Evolutionary conservation across 169 alveolate species (phyloP), one percentile per base, ranked within the genome.

Genomic region (Theileria annulata): DNA sequence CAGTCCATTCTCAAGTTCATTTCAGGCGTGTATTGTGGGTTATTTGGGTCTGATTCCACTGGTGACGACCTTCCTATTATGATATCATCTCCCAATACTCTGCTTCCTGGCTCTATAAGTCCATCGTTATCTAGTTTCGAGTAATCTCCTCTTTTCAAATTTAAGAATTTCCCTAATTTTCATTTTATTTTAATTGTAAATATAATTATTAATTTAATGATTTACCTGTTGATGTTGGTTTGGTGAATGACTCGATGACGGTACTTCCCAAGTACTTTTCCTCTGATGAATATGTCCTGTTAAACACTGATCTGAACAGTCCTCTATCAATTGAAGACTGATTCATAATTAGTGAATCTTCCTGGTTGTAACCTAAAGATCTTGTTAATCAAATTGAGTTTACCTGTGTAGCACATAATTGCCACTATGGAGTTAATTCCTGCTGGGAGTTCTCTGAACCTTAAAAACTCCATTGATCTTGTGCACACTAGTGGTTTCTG

Each of bases 401-500:
- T 56, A 6, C 99, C 99, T 17, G 99, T 96, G 92, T 97, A 98
- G 77, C 99, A 97, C 93, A 98, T 97, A 56, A 98, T 97, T 0
- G 99, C 99, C 1, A 97, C 99, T 60, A 97, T 94, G 21, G 99
- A 97, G 89, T 98, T 98, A 76, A 95, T 97, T 30, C 99, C 99
- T 6, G 99, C 99, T 2, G 99, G 99, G 23, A 99, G 95, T 80
- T 98, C 99, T 72, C 99, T 93, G 85, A 98, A 98, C 62, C 98
- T 95, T 77, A 99, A 92, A 77, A 96, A 98, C 85, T 98, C 99
- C 98, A 97, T 96, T 35, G 99, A 96, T 54, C 98, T 93, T 0
- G 99, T 98, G 60, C 98, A 96, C 19, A 97, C 99, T 42, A 99
- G 88, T 42, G 99, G 99, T 81, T 97, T 98, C 92, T 98, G 96